These are phyloP conservation scores for Abrus precatorius DNA, from an alignment of 306 rosid genomes.

Conservation along the genomic window DNA sequence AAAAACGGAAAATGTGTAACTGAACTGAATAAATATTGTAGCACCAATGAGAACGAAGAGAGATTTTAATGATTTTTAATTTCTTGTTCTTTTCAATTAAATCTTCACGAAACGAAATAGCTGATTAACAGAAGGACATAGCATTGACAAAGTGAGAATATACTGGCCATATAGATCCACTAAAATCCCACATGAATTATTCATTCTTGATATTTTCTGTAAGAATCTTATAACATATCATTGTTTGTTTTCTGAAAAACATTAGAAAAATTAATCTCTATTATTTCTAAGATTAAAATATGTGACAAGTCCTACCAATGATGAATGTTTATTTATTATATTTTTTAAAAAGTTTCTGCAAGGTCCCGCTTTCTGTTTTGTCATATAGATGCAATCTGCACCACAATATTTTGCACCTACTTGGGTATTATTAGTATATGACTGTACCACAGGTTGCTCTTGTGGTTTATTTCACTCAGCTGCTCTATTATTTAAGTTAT, in stretches of 20 bases:
- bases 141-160: background rate
- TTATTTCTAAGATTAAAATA: slow-evolving; percentile 1
- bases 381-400: slow-evolving; percentile 6
- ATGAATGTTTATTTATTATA: background rate
- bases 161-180: slow-evolving; percentile 9
- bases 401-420: background rate
- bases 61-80: background rate
- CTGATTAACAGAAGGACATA: background rate
- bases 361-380: background rate
- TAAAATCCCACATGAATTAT: slow-evolving; percentile 14
- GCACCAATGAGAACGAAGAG: background rate
- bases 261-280: background rate
- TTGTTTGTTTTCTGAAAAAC: background rate
- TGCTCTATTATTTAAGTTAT: background rate
- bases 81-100: background rate
- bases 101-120: background rate
- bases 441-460: background rate
- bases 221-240: slow-evolving; percentile 5
- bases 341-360: background rate
- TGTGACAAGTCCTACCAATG: background rate
- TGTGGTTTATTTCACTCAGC: background rate
- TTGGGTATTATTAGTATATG: background rate
- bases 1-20: background rate
- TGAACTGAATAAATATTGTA: background rate
- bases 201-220: slow-evolving; percentile 34